Percentiles rank a stretch among this genome's conserved stretches.
Conservation (phyloP, 2,329 filamentous ascomycete genomes). For the Colletotrichum trifolii region DNA sequence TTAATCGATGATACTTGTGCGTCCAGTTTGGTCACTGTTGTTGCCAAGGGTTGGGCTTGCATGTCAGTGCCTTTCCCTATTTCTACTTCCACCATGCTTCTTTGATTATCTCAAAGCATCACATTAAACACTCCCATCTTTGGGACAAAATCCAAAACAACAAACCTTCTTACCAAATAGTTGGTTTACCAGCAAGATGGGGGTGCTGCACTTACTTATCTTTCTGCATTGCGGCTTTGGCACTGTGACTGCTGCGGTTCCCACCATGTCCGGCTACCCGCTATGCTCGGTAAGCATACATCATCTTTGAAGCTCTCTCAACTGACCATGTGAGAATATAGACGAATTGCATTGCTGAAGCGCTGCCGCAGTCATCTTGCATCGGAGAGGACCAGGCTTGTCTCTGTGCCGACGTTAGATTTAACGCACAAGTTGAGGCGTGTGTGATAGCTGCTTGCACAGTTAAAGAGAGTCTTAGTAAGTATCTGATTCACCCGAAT, state of each 20-base stretch:
- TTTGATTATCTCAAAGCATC: no score
- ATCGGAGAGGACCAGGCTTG: conserved; percentile 1
- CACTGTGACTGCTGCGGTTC: background rate
- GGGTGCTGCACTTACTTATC: no score
- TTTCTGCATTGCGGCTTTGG: no score
- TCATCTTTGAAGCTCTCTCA: fast-evolving
- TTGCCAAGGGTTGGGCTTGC: no score
- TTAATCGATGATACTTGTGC: no score
- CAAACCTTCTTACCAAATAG: no score
- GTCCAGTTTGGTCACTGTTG: no score
- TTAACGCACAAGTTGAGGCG: background rate
- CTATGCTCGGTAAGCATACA: conserved; percentile 1
- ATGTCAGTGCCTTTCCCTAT: no score
- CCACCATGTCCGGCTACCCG: conserved; percentile 1
- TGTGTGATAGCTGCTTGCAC: conserved; percentile 8
- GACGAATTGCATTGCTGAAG: conserved; percentile 4
- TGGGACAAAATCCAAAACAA: no score
- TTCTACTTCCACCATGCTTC: no score
- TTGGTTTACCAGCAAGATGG: no score
- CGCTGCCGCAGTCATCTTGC: conserved; percentile 12
- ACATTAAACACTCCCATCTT: no score
- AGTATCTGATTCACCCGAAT: background rate
- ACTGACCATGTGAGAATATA: background rate
- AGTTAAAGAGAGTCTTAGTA: conserved; percentile 2
- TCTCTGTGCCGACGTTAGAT: background rate